Base-by-base conservation (phyloP, 2,329 filamentous ascomycete genomes). In the Onygenales sp. region DNA sequence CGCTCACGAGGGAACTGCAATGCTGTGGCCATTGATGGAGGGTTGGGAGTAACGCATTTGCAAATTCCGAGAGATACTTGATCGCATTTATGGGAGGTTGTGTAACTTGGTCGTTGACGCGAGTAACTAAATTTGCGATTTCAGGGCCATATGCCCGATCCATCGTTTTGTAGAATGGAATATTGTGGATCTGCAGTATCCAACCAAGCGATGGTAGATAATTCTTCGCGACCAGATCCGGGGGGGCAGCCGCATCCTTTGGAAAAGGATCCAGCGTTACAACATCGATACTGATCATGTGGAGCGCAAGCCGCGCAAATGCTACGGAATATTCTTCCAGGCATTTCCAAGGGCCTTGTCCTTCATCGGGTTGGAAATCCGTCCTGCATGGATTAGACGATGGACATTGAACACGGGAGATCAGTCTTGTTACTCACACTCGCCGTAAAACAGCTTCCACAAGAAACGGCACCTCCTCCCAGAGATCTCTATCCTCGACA, bases 401-500 rank as follows among this genome's bases (percentile, higher is more conserved):
- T 27, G 11, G 33, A 11, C 38, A 11, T 11, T 14, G 21, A 44
- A 44, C 21, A 27, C 21, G 21, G 21, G 21, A 17, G 17, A 21
- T 14, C 43, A 5, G 5, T 27, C 3, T 38, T 38, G 17, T 8
- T 32, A 39, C 65, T 63, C 66, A 73, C 69, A 58, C 54, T 63
- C 75, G 65, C 53, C 69, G 67, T 48, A 75, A 57, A 32, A 77
- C 55, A 43, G 56, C 57, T 54, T 75, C 71, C 21, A 73, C 54
- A 14, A 76, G 43, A 2, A 55, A 56, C 9, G 74, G 74, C 7
- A 77, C 49, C 11, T 69, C 65, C 35, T 72, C 67, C 74, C 75
- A 77, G 55, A 77, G 74, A 5, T 73, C 70, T 27, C 63, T 63
- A 38, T 76, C 68, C 9, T 73, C 67, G 7, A 63, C 53, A 39